phyloP scores from a whole-genome alignment of 768 basidiomycete species.

The Trametopsis cervina region DNA sequence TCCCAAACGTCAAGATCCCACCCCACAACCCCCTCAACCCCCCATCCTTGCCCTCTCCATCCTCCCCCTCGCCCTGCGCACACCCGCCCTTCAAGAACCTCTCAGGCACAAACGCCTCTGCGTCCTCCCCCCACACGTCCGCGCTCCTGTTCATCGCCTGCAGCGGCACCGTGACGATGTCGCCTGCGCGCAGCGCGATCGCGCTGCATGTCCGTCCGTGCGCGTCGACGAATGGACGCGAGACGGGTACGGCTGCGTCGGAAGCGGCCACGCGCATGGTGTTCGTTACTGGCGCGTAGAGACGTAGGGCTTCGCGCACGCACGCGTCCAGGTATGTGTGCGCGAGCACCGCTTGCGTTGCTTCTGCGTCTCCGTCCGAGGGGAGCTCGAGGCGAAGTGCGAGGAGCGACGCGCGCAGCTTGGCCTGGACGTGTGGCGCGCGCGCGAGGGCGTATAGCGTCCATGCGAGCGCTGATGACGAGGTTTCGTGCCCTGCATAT shows the following conservation, averaged over 20 bases:
- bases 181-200: slow-evolving; percentile 28
- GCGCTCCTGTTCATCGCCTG: slow-evolving; percentile 49
- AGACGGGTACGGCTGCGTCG: slow-evolving; percentile 48
- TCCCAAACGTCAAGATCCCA: slow-evolving; percentile 49
- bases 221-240: slow-evolving; percentile 23
- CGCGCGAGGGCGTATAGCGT: slow-evolving; percentile 50
- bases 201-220: slow-evolving; percentile 12
- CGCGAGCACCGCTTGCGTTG: slow-evolving; percentile 20
- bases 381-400: slow-evolving; percentile 6
- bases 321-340: slow-evolving; percentile 52
- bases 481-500: slow-evolving; percentile 52
- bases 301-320: slow-evolving; percentile 48
- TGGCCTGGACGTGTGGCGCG: slow-evolving; percentile 36
- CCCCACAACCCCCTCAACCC: slow-evolving; percentile 46
- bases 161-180: slow-evolving; percentile 54
- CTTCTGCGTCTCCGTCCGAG: slow-evolving; percentile 15
- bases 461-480: slow-evolving; percentile 53
- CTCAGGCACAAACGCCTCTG: slow-evolving; percentile 48
- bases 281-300: slow-evolving; percentile 50
- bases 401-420: slow-evolving; percentile 39
- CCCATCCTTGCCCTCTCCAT: slow-evolving; percentile 23
- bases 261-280: slow-evolving; percentile 46
- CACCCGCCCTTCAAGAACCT: slow-evolving; percentile 12
- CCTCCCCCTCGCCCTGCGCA: slow-evolving; percentile 30
- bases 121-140: slow-evolving; percentile 60